Conservation (phyloP, 1,284 basidiomycete genomes). For the Apiotrichum gracile region DNA sequence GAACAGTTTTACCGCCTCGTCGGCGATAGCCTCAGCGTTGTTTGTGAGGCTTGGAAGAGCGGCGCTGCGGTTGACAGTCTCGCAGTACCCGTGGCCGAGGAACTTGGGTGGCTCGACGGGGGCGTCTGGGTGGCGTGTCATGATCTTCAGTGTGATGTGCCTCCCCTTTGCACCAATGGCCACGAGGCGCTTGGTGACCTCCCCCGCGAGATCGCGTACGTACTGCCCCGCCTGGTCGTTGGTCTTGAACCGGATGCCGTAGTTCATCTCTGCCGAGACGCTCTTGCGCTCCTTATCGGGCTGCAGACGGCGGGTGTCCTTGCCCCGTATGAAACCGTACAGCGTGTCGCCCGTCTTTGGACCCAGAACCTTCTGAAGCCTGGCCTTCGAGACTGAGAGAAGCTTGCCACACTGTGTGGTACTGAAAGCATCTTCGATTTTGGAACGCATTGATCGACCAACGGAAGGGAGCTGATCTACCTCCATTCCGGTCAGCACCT, state of each 20-base stretch:
- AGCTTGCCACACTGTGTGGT: slow-evolving; percentile 64
- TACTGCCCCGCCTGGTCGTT: slow-evolving; percentile 74
- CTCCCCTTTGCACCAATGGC: slow-evolving; percentile 63
- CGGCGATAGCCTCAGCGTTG: slow-evolving; percentile 63
- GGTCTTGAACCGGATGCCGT: slow-evolving; percentile 87
- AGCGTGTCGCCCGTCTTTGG: slow-evolving; percentile 75
- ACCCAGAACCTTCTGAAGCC: slow-evolving; percentile 69
- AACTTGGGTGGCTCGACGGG: slow-evolving; percentile 96
- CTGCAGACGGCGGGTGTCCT: slow-evolving; percentile 73
- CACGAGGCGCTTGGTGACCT: slow-evolving; percentile 66
- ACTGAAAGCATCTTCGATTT: slow-evolving; percentile 64
- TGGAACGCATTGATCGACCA: slow-evolving; percentile 66
- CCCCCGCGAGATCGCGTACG: slow-evolving; percentile 65
- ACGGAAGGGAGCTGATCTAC: slow-evolving; percentile 86
- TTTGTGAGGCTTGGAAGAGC: slow-evolving; percentile 60
- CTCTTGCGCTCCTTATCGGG: slow-evolving; percentile 77
- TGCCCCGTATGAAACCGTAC: slow-evolving; percentile 74
- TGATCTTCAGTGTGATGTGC: slow-evolving; percentile 74
- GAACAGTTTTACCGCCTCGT: slow-evolving; percentile 72
- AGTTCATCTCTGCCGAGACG: slow-evolving; percentile 88
- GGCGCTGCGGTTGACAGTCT: slow-evolving; percentile 70
- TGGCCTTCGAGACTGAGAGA: slow-evolving; percentile 58
- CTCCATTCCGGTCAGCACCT: slow-evolving; percentile 66
- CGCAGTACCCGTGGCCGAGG: slow-evolving; percentile 84
- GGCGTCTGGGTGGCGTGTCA: slow-evolving; percentile 79